Evolutionary conservation across 805 yeast species (phyloP).

Genomic region (Myxozyma vanderwaltii): DNA sequence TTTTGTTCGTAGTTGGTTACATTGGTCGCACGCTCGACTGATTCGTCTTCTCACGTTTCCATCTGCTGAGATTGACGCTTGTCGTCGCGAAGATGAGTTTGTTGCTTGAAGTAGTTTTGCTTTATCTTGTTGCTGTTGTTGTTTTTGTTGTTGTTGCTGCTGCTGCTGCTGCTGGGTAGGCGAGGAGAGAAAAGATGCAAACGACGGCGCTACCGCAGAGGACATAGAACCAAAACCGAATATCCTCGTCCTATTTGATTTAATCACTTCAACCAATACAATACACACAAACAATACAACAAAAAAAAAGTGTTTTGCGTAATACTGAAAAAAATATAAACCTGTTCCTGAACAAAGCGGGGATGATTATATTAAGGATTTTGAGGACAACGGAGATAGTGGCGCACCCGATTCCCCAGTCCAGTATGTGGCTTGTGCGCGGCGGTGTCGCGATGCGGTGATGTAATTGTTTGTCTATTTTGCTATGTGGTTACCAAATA

Average conservation of each 20-base stretch:
- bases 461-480: too few relatives aligned
- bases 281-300: too few relatives aligned
- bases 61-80: conserved; percentile 1
- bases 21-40: conserved; percentile 51
- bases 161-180: neutral
- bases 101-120: neutral
- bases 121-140: neutral
- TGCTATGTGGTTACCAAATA: too few relatives aligned
- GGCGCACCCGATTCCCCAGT: conserved; percentile 6
- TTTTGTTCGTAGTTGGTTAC: conserved; percentile 51
- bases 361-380: neutral
- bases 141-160: conserved; percentile 1
- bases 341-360: too few relatives aligned
- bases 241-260: too few relatives aligned
- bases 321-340: too few relatives aligned
- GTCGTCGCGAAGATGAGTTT: conserved; percentile 4
- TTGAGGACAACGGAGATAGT: neutral
- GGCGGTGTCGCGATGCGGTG: conserved; percentile 1
- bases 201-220: conserved; percentile 11
- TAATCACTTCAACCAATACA: too few relatives aligned
- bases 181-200: neutral
- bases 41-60: conserved; percentile 15
- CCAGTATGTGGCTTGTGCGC: neutral
- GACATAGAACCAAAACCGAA: neutral
- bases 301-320: too few relatives aligned